Evolutionary conservation across 108 stramenopile species (phyloP).

Genomic region (Cyclotella choctawhatcheeana): DNA sequence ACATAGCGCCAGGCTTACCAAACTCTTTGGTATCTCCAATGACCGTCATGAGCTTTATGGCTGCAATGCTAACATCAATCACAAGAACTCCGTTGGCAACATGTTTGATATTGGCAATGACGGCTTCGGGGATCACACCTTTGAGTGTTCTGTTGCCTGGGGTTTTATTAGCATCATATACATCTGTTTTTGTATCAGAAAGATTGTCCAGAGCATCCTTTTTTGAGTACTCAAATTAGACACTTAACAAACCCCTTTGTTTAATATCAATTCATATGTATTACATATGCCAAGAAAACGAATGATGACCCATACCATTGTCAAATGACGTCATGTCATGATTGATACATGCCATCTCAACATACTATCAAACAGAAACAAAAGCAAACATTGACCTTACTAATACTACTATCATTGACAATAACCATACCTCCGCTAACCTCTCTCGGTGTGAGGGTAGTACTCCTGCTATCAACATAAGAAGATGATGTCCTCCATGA

Average conservation of each 20-base stretch:
- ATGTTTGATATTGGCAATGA: constrained; percentile 61
- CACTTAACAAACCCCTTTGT: not conserved
- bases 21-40: constrained; percentile 39
- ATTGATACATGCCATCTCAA: too few species aligned
- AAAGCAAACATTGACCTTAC: too few species aligned
- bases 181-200: constrained; percentile 57
- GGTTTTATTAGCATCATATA: constrained; percentile 57
- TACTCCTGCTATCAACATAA: too few species aligned
- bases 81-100: constrained; percentile 71
- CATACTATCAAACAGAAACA: too few species aligned
- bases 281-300: too few species aligned
- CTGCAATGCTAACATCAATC: constrained; percentile 62
- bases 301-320: too few species aligned
- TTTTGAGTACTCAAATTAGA: constrained; percentile 50
- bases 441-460: too few species aligned
- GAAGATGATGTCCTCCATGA: too few species aligned
- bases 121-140: constrained; percentile 58
- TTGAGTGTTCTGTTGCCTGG: constrained; percentile 62
- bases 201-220: constrained; percentile 58
- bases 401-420: too few species aligned
- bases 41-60: constrained; percentile 66
- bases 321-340: too few species aligned
- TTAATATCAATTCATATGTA: too few species aligned
- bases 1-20: constrained; percentile 14
- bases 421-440: too few species aligned